Percentiles rank a stretch among this genome's conserved stretches.
Conservation (phyloP, 2,329 filamentous ascomycete genomes). For the Pseudocercospora eumusae region DNA sequence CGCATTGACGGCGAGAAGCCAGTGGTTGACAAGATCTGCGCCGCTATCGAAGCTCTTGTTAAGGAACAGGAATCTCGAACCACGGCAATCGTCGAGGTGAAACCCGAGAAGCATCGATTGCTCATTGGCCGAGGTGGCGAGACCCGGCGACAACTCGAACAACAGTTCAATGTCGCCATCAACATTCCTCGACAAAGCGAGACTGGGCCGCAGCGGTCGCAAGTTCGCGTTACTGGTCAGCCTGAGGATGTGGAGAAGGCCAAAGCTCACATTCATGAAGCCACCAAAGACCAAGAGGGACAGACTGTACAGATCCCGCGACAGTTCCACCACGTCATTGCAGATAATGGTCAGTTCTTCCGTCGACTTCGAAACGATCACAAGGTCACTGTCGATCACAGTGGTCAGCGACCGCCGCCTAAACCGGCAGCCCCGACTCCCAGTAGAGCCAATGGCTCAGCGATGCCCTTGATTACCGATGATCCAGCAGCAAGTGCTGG, state of each 20-base stretch:
- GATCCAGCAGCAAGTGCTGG: conserved; percentile 61
- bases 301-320: conserved; percentile 84
- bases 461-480: conserved; percentile 91
- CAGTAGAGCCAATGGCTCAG: conserved; percentile 54
- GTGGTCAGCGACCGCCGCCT: conserved; percentile 72
- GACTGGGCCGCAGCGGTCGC: conserved; percentile 70
- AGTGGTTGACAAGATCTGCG: conserved; percentile 85
- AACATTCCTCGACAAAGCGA: conserved; percentile 80
- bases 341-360: conserved; percentile 92
- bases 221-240: conserved; percentile 81
- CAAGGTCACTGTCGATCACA: conserved; percentile 89
- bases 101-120: conserved; percentile 83
- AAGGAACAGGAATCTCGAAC: conserved; percentile 81
- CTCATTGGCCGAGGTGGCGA: conserved; percentile 93
- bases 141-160: conserved; percentile 79
- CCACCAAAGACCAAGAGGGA: conserved; percentile 83
- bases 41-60: conserved; percentile 78
- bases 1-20: conserved; percentile 81
- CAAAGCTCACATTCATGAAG: conserved; percentile 76
- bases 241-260: conserved; percentile 78
- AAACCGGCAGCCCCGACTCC: conserved; percentile 58
- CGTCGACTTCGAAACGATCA: conserved; percentile 81
- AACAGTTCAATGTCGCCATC: conserved; percentile 80
- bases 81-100: conserved; percentile 75
- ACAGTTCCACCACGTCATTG: conserved; percentile 77